A percentile compares a stretch with the other conserved stretches of the same genome.
Evolutionary conservation across 305 asterid species (phyloP).

Genomic region (Withania somnifera): DNA sequence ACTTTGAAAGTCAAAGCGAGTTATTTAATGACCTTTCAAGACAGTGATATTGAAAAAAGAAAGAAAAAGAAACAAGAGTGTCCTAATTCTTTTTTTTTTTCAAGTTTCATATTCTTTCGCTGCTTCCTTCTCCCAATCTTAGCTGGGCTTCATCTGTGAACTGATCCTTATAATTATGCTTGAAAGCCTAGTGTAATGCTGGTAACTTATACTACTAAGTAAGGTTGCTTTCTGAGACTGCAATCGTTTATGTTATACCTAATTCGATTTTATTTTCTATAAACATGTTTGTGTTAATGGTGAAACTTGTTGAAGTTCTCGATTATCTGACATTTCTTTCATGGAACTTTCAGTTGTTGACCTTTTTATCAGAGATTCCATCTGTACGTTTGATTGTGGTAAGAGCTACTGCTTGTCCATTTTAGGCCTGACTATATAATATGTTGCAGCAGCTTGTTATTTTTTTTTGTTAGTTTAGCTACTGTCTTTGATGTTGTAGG

Average conservation of each 20-base stretch:
- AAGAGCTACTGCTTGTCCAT: conserved; percentile 20
- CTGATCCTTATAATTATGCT: background rate
- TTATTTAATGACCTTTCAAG: background rate
- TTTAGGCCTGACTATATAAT: conserved; percentile 6
- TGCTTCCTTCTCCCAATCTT: background rate
- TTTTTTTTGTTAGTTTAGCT: conserved; percentile 6
- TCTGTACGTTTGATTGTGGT: conserved; percentile 81
- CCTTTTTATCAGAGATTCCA: conserved; percentile 77
- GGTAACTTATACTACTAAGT: background rate
- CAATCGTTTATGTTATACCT: background rate
- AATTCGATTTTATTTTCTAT: background rate
- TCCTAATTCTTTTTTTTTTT: background rate
- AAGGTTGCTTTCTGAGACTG: background rate
- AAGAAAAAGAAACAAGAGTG: background rate
- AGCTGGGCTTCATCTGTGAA: background rate
- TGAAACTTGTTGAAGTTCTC: background rate
- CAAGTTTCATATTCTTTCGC: background rate
- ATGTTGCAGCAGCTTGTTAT: background rate
- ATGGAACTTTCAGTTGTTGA: conserved; percentile 54
- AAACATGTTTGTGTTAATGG: background rate
- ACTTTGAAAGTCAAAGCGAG: background rate
- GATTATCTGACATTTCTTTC: conserved; percentile 12
- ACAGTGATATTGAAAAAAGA: background rate
- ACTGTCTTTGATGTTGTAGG: conserved; percentile 34
- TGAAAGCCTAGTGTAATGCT: background rate